A percentile compares a stretch with the other conserved stretches of the same genome.
Conservation (phyloP, 2,329 filamentous ascomycete species). For the Ceratocystiopsis minuta region DNA sequence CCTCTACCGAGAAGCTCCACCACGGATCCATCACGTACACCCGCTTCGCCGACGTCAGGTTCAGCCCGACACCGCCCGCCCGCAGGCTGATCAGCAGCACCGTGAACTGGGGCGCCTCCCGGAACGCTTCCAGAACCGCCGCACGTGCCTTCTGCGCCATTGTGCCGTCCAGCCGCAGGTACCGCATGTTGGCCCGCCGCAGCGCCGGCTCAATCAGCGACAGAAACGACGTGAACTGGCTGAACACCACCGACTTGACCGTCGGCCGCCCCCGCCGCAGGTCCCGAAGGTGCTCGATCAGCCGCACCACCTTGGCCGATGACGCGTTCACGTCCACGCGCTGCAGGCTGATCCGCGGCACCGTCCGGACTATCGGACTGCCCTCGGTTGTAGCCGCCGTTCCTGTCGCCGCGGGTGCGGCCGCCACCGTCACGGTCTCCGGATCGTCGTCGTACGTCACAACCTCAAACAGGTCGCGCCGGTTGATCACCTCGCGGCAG, state of each 20-base stretch:
- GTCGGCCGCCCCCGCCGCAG: slow-evolving; percentile 46
- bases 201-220: slow-evolving; percentile 77
- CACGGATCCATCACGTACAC: slow-evolving; percentile 99
- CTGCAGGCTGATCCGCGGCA: slow-evolving; percentile 39
- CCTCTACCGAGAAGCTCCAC: slow-evolving; percentile 96
- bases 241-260: slow-evolving; percentile 85
- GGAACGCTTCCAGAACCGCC: slow-evolving; percentile 59
- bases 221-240: slow-evolving; percentile 93
- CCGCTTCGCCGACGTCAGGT: slow-evolving; percentile 70
- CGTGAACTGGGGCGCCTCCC: slow-evolving; percentile 39
- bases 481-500: slow-evolving; percentile 68
- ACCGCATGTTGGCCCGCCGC: slow-evolving; percentile 49
- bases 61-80: slow-evolving; percentile 85
- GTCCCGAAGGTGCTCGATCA: slow-evolving; percentile 56
- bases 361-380: slow-evolving; percentile 13
- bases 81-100: slow-evolving; percentile 71
- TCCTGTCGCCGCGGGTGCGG: not conserved
- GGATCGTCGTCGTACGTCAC: slow-evolving; percentile 52
- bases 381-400: not conserved
- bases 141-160: slow-evolving; percentile 77
- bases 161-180: slow-evolving; percentile 77
- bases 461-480: slow-evolving; percentile 80
- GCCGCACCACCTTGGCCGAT: slow-evolving; percentile 72
- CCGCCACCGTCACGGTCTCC: slow-evolving; percentile 14
- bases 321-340: slow-evolving; percentile 46